Evolutionary conservation across 1,284 basidiomycete species (phyloP).

Genomic region (Leccinum pachyderme): DNA sequence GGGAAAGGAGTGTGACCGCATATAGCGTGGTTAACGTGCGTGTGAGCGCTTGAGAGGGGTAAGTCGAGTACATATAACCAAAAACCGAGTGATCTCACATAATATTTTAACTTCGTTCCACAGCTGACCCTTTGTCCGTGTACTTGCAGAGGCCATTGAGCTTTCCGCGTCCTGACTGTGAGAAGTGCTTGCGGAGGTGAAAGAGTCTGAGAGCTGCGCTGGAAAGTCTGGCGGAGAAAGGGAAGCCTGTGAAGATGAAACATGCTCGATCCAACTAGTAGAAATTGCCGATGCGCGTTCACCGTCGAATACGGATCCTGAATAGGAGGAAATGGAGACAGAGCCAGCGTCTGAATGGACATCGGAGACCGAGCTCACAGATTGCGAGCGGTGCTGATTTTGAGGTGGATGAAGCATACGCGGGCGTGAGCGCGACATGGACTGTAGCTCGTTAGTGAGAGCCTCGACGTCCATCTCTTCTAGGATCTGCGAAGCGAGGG

Average conservation of each 20-base stretch:
- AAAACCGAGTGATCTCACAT: slow-evolving; percentile 43
- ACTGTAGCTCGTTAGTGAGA: slow-evolving; percentile 67
- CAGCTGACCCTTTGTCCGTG: slow-evolving; percentile 62
- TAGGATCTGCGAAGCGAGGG: slow-evolving; percentile 71
- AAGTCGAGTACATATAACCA: slow-evolving; percentile 1
- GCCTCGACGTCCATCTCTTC: slow-evolving; percentile 81
- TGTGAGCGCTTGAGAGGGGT: slow-evolving; percentile 62
- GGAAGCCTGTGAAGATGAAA: slow-evolving; percentile 24
- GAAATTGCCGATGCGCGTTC: slow-evolving; percentile 34
- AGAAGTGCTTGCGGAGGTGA: slow-evolving; percentile 39
- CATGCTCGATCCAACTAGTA: slow-evolving; percentile 55
- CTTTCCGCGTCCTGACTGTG: slow-evolving; percentile 24
- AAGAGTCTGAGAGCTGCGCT: slow-evolving; percentile 38
- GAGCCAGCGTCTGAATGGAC: slow-evolving; percentile 53
- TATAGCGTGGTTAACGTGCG: slow-evolving; percentile 85
- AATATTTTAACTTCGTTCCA: slow-evolving; percentile 85
- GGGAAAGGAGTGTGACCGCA: slow-evolving; percentile 73
- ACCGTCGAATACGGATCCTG: slow-evolving; percentile 26
- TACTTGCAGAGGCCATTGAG: slow-evolving; percentile 24
- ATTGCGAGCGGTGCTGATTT: slow-evolving; percentile 31
- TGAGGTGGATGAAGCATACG: slow-evolving; percentile 19
- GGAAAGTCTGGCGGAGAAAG: slow-evolving; percentile 5
- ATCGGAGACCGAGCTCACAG: slow-evolving; percentile 41
- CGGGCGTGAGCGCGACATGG: slow-evolving; percentile 28
- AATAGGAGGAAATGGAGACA: slow-evolving; percentile 36